These are phyloP conservation scores for Lunularia cruciata DNA, from an alignment of 225 moss, liverwort and hornwort genomes.

Conservation along the genomic window DNA sequence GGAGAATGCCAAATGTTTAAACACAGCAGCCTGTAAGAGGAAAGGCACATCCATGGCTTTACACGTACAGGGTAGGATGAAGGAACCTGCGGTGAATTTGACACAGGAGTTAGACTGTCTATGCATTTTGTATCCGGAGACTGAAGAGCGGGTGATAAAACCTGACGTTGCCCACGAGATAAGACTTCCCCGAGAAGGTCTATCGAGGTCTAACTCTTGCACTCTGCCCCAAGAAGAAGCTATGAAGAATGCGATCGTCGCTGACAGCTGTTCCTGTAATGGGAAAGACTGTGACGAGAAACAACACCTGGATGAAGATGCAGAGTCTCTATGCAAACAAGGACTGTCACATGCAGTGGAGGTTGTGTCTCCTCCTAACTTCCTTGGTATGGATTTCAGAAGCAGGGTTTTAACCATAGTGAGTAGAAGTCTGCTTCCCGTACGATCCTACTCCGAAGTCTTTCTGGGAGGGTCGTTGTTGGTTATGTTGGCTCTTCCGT, in stretches of 20 bases:
- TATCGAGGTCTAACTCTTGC: background rate
- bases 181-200: background rate
- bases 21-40: background rate
- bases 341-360: background rate
- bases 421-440: constrained; percentile 31
- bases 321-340: background rate
- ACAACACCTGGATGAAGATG: constrained; percentile 22
- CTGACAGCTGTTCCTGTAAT: constrained; percentile 23
- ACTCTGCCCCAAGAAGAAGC: constrained; percentile 11
- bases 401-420: constrained; percentile 11
- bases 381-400: background rate
- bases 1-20: background rate
- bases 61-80: background rate
- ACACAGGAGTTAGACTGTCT: background rate
- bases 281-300: constrained; percentile 14
- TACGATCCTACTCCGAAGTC: constrained; percentile 43
- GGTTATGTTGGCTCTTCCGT: constrained; percentile 56
- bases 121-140: background rate
- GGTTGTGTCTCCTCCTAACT: background rate
- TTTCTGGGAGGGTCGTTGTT: constrained; percentile 58
- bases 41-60: background rate
- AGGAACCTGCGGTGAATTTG: background rate
- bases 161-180: background rate
- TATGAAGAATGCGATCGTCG: constrained; percentile 17
- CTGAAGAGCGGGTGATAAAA: background rate